These are phyloP conservation scores for Selenicereus undatus DNA, from an alignment of 148 eudicot genomes.

Conservation along the genomic window DNA sequence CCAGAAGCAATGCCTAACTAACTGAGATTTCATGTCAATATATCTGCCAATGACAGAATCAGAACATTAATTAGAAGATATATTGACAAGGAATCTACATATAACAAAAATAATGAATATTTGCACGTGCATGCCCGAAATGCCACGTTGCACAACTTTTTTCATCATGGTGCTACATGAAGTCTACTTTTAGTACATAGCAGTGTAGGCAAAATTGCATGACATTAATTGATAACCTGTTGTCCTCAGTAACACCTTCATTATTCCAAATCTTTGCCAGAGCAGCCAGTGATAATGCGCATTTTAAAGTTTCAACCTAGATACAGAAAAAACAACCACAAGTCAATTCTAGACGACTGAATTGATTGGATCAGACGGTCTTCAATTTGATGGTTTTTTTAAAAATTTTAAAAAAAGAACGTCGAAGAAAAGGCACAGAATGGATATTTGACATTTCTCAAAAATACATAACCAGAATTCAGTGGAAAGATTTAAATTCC, in stretches of 20 bases:
- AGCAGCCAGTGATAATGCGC: constrained; percentile 85
- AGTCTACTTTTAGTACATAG: neutral
- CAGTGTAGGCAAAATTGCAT: constrained; percentile 3
- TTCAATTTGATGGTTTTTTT: neutral
- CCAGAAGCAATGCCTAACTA: neutral
- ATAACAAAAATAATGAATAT: neutral
- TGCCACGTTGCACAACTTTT: neutral
- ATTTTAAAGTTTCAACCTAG: constrained; percentile 95
- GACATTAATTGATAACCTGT: constrained; percentile 43
- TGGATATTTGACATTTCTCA: constrained; percentile 4
- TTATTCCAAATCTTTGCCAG: constrained; percentile 76
- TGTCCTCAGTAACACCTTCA: constrained; percentile 94
- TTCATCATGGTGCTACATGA: neutral
- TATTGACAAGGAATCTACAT: too few species aligned
- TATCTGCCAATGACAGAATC: neutral
- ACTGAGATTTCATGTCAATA: neutral
- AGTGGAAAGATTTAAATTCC: neutral
- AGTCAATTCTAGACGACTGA: neutral
- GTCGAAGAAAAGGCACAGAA: neutral
- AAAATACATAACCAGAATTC: neutral
- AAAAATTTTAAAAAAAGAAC: neutral
- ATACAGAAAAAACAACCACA: constrained; percentile 16
- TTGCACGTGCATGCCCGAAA: neutral
- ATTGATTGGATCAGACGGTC: neutral
- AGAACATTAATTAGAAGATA: too few species aligned